These are phyloP conservation scores for Babesia sp. DNA, from an alignment of 169 alveolate genomes.

Conservation along the genomic window DNA sequence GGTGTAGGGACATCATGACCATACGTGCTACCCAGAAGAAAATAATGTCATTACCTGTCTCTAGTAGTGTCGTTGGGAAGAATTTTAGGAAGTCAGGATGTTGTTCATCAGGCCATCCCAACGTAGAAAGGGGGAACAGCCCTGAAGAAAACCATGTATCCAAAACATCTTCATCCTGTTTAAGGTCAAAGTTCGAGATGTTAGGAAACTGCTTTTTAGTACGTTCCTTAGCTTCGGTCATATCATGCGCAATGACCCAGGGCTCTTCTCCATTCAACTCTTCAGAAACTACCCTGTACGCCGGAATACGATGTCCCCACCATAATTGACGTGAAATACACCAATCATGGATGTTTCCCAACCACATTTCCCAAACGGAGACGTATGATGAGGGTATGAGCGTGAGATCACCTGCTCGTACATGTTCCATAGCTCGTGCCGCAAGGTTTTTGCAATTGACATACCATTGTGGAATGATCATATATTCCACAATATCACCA, in stretches of 20 bases:
- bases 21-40: conserved; percentile 99
- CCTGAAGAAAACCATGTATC: conserved; percentile 99
- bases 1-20: conserved; percentile 96
- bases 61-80: conserved; percentile 95
- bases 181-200: conserved; percentile 66
- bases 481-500: conserved; percentile 97
- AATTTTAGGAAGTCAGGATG: conserved; percentile 89
- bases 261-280: conserved; percentile 30
- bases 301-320: conserved; percentile 99
- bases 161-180: conserved; percentile 98
- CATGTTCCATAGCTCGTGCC: conserved; percentile 88
- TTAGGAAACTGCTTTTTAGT: conserved; percentile 36
- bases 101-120: conserved; percentile 97
- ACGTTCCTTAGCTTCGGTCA: conserved; percentile 52
- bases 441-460: conserved; percentile 95
- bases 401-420: conserved; percentile 87
- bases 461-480: conserved; percentile 99
- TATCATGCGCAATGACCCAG: conserved; percentile 57
- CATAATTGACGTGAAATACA: conserved; percentile 98
- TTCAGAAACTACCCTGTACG: conserved; percentile 84
- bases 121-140: conserved; percentile 95
- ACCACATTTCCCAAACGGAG: conserved; percentile 96
- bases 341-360: conserved; percentile 98
- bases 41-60: conserved; percentile 99
- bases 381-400: conserved; percentile 93